phyloP scores from a whole-genome alignment of 164 flowering plant species.

The Brasenia schreberi region DNA sequence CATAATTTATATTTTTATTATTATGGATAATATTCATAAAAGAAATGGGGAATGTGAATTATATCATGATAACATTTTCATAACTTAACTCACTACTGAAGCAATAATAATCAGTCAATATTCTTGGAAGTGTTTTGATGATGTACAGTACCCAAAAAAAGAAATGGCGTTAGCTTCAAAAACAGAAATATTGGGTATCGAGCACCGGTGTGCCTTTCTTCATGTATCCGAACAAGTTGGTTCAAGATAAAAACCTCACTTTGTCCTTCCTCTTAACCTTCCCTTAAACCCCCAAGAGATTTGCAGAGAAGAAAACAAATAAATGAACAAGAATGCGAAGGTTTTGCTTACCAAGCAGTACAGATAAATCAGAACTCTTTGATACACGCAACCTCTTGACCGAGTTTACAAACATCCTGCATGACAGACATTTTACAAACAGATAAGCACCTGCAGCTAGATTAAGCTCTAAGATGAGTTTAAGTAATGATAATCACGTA shows the following conservation, averaged over 20 bases:
- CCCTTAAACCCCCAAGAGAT: background rate
- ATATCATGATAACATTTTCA: too few relatives aligned
- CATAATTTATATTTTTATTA: too few relatives aligned
- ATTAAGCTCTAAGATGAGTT: background rate
- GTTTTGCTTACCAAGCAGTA: constrained; percentile 20
- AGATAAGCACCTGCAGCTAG: background rate
- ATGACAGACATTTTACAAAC: background rate
- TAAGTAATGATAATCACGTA: background rate
- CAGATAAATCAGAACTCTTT: constrained; percentile 32
- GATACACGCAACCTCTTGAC: constrained; percentile 48
- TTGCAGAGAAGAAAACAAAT: background rate
- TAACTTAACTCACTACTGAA: too few relatives aligned
- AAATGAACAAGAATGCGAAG: background rate
- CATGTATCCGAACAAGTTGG: too few relatives aligned
- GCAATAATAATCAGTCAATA: too few relatives aligned
- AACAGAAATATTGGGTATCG: background rate
- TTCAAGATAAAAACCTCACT: too few relatives aligned
- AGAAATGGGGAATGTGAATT: too few relatives aligned
- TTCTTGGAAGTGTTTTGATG: too few relatives aligned
- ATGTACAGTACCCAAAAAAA: background rate
- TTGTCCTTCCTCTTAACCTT: too few relatives aligned
- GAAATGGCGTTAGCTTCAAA: background rate
- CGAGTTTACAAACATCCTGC: constrained; percentile 50
- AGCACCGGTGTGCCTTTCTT: background rate
- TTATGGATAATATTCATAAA: too few relatives aligned